Percentiles rank a stretch among this genome's conserved stretches.
Evolutionary conservation across 2,329 filamentous ascomycete genomes (phyloP).

Genomic region (Phaeoacremonium minimum): DNA sequence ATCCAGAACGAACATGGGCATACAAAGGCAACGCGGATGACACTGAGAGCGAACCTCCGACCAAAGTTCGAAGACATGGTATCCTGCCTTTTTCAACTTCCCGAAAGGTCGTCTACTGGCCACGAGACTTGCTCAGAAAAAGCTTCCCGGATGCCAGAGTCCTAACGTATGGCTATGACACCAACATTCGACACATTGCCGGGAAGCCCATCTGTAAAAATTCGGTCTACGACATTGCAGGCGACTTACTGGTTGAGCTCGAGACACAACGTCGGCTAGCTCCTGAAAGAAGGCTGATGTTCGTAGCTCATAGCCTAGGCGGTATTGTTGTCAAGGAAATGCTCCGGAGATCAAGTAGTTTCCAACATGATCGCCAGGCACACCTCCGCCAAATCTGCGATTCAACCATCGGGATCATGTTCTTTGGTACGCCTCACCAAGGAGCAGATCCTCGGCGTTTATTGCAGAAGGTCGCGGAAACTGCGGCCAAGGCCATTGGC

Average conservation of each 20-base stretch:
- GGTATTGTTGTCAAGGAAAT: background rate
- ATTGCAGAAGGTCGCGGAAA: background rate
- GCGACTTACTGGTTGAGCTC: conserved; percentile 25
- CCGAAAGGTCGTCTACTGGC: conserved; percentile 16
- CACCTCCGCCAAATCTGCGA: background rate
- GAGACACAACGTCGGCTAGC: conserved; percentile 19
- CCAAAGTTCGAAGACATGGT: background rate
- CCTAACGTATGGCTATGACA: conserved; percentile 24
- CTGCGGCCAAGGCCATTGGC: background rate
- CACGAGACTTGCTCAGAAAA: conserved; percentile 14
- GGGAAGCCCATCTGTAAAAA: conserved; percentile 15
- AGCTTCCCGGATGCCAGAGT: conserved; percentile 16
- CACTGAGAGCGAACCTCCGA: background rate
- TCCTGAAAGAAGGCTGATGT: background rate
- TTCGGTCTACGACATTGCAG: conserved; percentile 24
- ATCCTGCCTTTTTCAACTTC: too few species aligned
- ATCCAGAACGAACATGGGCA: background rate
- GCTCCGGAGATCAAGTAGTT: background rate
- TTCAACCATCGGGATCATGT: background rate
- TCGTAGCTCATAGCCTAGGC: background rate
- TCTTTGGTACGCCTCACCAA: background rate
- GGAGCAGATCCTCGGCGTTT: background rate
- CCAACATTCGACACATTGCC: conserved; percentile 16
- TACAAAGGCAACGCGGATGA: background rate
- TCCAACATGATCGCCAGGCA: background rate